Conservation (phyloP, 192 early-diverging fungal species). For the Hyaloraphidium curvatum region DNA sequence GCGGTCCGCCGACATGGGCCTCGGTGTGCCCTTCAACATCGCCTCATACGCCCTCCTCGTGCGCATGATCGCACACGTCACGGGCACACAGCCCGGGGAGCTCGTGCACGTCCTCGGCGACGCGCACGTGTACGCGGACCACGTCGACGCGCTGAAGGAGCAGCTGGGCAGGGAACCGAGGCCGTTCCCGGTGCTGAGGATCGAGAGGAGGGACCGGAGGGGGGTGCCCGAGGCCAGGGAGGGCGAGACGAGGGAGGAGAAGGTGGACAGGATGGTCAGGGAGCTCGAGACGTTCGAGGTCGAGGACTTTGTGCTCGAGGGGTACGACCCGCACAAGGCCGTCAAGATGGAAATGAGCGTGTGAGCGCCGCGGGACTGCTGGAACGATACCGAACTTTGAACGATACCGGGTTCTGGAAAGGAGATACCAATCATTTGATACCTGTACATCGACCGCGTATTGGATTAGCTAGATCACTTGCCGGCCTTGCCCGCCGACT, state of each 20-base stretch:
- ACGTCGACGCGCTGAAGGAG: slow-evolving; percentile 59
- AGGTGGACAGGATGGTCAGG: slow-evolving; percentile 19
- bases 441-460: no score
- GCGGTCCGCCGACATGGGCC: slow-evolving; percentile 82
- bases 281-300: slow-evolving; percentile 42
- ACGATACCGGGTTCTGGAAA: no score
- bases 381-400: no score
- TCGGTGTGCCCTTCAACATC: slow-evolving; percentile 98
- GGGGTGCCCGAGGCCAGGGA: slow-evolving; percentile 26
- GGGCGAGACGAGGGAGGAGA: neutral
- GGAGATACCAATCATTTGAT: no score
- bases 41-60: slow-evolving; percentile 88
- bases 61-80: slow-evolving; percentile 72
- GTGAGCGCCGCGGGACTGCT: slow-evolving; percentile 23
- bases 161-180: slow-evolving; percentile 62
- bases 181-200: slow-evolving; percentile 58
- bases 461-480: no score
- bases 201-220: slow-evolving; percentile 32
- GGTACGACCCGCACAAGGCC: slow-evolving; percentile 69
- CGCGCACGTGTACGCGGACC: slow-evolving; percentile 84
- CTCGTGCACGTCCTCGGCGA: slow-evolving; percentile 92
- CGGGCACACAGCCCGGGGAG: slow-evolving; percentile 55
- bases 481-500: no score
- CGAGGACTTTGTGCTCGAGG: slow-evolving; percentile 61
- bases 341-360: slow-evolving; percentile 95